Conservation (phyloP, 306 rosid species). For the Malus sylvestris region DNA sequence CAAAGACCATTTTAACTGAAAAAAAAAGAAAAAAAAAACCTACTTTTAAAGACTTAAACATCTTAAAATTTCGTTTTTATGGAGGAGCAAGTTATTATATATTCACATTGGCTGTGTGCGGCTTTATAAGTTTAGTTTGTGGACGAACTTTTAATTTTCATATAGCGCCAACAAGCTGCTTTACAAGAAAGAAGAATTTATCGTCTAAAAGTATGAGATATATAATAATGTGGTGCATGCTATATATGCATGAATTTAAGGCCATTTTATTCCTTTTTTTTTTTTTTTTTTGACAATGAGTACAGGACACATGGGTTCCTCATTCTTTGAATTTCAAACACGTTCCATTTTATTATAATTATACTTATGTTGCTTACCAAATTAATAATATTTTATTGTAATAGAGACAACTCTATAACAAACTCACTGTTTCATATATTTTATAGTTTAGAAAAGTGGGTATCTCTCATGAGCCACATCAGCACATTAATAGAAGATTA, state of each 20-base stretch:
- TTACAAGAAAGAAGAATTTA: background rate
- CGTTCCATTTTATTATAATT: background rate
- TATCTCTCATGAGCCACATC: too few species aligned
- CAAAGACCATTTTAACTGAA: too few species aligned
- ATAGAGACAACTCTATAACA: too few species aligned
- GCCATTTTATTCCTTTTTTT: too few species aligned
- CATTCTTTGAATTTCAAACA: background rate
- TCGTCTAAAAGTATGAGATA: background rate
- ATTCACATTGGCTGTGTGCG: background rate
- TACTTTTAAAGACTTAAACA: too few species aligned
- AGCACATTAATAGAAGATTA: too few species aligned
- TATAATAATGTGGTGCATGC: background rate
- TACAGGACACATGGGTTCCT: background rate
- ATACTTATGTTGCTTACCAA: too few species aligned
- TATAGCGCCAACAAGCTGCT: background rate
- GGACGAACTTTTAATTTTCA: background rate
- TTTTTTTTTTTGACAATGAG: background rate
- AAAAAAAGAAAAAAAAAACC: too few species aligned
- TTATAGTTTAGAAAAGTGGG: too few species aligned
- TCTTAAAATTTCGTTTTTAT: background rate
- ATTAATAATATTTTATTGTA: too few species aligned
- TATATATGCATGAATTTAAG: background rate
- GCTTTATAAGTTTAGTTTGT: background rate
- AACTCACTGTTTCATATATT: too few species aligned
- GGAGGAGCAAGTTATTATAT: background rate